These are phyloP conservation scores for Sicyos edulis DNA, from an alignment of 306 rosid genomes.

Conservation along the genomic window DNA sequence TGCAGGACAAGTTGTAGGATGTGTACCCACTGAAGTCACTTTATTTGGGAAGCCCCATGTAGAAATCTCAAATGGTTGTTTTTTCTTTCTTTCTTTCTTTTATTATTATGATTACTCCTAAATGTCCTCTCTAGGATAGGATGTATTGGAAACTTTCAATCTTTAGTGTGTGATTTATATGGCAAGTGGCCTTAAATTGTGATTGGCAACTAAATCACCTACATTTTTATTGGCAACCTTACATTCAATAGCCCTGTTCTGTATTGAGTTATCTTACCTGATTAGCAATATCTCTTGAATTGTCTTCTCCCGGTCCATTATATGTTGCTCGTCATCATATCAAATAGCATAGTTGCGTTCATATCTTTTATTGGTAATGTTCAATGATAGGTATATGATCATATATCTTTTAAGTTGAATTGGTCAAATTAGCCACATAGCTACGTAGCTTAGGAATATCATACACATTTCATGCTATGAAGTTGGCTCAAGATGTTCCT, in stretches of 20 bases:
- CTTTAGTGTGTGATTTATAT: not conserved
- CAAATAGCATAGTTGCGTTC: not conserved
- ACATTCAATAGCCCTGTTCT: not conserved
- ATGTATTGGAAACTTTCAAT: not conserved
- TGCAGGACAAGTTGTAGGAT: constrained; percentile 44
- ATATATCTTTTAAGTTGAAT: not conserved
- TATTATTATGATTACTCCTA: not conserved
- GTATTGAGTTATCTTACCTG: not conserved
- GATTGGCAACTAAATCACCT: not conserved
- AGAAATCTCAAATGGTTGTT: constrained; percentile 68
- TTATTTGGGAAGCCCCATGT: constrained; percentile 54
- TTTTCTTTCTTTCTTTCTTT: constrained; percentile 18
- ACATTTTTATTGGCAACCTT: not conserved
- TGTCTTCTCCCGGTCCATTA: not conserved
- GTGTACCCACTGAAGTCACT: constrained; percentile 52
- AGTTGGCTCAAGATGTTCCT: not conserved
- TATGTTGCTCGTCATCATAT: not conserved
- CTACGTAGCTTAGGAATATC: not conserved
- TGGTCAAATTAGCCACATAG: not conserved
- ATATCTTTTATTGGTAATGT: not conserved
- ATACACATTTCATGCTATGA: not conserved
- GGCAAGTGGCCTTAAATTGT: not conserved
- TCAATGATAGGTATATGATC: not conserved
- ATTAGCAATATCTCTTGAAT: not conserved
- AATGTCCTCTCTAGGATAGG: not conserved